A percentile compares a stretch with the other conserved stretches of the same genome.
phyloP scores from a whole-genome alignment of 2,329 filamentous ascomycete genomes.

The Metarhizium brunneum region DNA sequence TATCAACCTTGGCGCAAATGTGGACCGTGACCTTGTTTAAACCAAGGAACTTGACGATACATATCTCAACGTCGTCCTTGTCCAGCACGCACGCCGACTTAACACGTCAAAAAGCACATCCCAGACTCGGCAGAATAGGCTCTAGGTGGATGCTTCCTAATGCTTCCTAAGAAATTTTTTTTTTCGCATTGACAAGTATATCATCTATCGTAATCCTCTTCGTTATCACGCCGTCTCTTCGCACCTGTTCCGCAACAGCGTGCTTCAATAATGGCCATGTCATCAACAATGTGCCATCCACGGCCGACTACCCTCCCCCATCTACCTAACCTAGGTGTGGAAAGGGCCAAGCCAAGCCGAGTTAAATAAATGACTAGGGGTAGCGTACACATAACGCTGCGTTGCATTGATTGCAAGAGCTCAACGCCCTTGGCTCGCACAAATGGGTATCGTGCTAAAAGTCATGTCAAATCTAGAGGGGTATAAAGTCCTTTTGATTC shows the following conservation, averaged over 20 bases:
- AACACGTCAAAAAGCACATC: background rate
- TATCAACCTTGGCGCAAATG: too few relatives aligned
- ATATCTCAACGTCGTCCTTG: background rate
- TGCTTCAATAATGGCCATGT: background rate
- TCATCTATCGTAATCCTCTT: background rate
- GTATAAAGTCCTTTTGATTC: constrained; percentile 51
- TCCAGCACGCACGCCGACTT: background rate
- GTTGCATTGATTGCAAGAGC: background rate
- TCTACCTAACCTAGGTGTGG: background rate
- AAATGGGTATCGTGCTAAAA: background rate
- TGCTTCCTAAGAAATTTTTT: background rate
- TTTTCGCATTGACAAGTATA: background rate
- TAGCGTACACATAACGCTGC: background rate
- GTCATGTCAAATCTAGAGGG: constrained; percentile 16
- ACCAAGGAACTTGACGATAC: too few relatives aligned
- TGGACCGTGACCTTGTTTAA: too few relatives aligned
- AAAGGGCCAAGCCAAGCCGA: background rate
- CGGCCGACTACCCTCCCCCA: background rate
- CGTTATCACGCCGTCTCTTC: background rate
- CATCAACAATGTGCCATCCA: background rate
- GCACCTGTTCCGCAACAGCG: background rate
- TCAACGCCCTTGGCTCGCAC: background rate
- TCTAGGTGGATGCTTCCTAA: background rate
- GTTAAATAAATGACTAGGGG: background rate
- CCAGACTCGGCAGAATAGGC: background rate